These are phyloP conservation scores for Ashbya aceris DNA, from an alignment of 1,139 yeast genomes.

Conservation along the genomic window DNA sequence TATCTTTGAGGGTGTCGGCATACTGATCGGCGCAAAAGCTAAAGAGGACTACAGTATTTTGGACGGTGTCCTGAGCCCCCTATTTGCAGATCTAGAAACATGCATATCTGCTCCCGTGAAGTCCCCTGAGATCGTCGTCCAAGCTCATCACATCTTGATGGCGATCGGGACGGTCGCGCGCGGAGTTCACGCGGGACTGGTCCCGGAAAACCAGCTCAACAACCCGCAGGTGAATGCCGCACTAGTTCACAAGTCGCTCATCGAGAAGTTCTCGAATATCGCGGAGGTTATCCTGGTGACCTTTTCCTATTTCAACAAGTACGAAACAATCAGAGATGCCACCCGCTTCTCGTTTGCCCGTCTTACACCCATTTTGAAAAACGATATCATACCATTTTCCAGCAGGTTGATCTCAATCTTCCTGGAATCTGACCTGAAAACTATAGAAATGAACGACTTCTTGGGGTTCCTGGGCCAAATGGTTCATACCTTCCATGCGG, in stretches of 20 bases:
- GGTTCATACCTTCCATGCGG: constrained; percentile 63
- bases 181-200: constrained; percentile 46
- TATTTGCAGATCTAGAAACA: constrained; percentile 63
- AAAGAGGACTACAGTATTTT: constrained; percentile 42
- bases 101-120: constrained; percentile 45
- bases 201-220: constrained; percentile 31
- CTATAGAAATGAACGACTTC: constrained; percentile 69
- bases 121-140: constrained; percentile 44
- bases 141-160: constrained; percentile 78
- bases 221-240: constrained; percentile 26
- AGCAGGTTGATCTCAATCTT: constrained; percentile 61
- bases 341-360: constrained; percentile 82
- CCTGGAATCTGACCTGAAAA: constrained; percentile 54
- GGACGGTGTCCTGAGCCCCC: constrained; percentile 64
- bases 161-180: constrained; percentile 85
- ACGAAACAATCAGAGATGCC: constrained; percentile 72
- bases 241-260: constrained; percentile 24
- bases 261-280: constrained; percentile 55
- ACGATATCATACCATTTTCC: constrained; percentile 51
- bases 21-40: constrained; percentile 38
- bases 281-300: constrained; percentile 81
- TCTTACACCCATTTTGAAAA: constrained; percentile 65
- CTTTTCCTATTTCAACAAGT: constrained; percentile 60
- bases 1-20: constrained; percentile 73
- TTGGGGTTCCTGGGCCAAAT: constrained; percentile 82